These are phyloP conservation scores for Gelatoporia subvermispora DNA, from an alignment of 768 basidiomycete species.

Conservation along the genomic window DNA sequence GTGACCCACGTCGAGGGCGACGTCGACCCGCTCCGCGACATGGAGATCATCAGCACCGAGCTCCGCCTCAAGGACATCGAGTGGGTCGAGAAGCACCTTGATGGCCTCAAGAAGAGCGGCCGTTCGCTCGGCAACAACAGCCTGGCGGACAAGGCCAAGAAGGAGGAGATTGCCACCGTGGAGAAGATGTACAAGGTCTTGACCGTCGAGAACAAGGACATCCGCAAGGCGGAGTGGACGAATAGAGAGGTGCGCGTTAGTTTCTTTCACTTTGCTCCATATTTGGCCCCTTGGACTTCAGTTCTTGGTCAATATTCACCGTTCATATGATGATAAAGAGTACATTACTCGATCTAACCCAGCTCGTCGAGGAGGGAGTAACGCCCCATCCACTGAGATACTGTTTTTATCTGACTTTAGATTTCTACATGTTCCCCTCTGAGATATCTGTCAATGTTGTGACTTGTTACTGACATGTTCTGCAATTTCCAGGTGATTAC, in stretches of 20 bases:
- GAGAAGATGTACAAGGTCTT: constrained; percentile 82
- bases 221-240: constrained; percentile 89
- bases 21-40: constrained; percentile 91
- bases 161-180: constrained; percentile 89
- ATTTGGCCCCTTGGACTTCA: not conserved
- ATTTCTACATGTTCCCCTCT: constrained; percentile 20
- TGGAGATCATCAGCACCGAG: constrained; percentile 96
- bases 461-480: constrained; percentile 6
- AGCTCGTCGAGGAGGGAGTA: constrained; percentile 49
- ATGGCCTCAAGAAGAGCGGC: constrained; percentile 67
- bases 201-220: constrained; percentile 78
- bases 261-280: not conserved
- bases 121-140: constrained; percentile 68
- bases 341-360: constrained; percentile 45
- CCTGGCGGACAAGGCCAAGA: constrained; percentile 90
- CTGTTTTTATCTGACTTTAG: constrained; percentile 19
- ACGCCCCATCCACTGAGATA: constrained; percentile 39
- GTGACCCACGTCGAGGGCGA: constrained; percentile 99
- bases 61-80: constrained; percentile 96
- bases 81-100: constrained; percentile 93
- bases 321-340: constrained; percentile 43
- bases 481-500: constrained; percentile 17
- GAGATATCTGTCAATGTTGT: constrained; percentile 21
- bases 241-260: constrained; percentile 83
- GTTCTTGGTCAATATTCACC: constrained; percentile 1